Evolutionary conservation across 129 eudicot genomes (phyloP), one percentile per base, ranked within the genome.

Genomic region (Mikania micrantha): DNA sequence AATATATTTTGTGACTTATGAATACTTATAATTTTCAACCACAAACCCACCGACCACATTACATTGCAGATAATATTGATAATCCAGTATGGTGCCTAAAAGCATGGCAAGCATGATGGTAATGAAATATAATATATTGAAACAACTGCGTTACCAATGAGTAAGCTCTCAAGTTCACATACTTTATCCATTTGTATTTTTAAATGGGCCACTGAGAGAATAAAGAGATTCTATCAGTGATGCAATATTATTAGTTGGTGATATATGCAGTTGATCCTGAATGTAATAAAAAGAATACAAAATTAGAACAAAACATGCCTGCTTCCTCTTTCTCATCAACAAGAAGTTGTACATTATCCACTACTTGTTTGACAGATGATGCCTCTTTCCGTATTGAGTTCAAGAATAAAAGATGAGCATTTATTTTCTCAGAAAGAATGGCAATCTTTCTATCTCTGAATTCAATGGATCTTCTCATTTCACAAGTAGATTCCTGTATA

Each of bases 401-500:
- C 50, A 83, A 45, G 39, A 74, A 69, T 28, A 49, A 20, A 16
- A 56, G 17, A 39, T 87, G 85, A 54, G 82, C 57, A 66, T 71
- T 74, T 71, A 83, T 76, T 72, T 81, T 83, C 60, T 87, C 87
- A n/a, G 78, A 78, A 73, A 87, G 83, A 56, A 74, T 57, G 41
- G 39, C 42, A 60, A 87, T 81, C 78, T 49, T 78, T 74, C 67
- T 79, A 64, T 87, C 89, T 81, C 78, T 81, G 47, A 68, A 69
- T 60, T 81, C 86, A 76, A 87, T 81, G 10, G 87, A 66, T 61
- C 80, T 72, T 76, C 67, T 87, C 94, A 83, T 75, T 69, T 76
- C 87, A 53, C 76, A 81, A 32, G 84, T 73, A 16, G 89, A 87
- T 50, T 83, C 89, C 94, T 87, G 79, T 64, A 77, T 49, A 34